A percentile compares a stretch with the other conserved stretches of the same genome.
These are phyloP conservation scores for Rosa multiflora DNA, from an alignment of 306 rosid genomes.

Conservation along the genomic window DNA sequence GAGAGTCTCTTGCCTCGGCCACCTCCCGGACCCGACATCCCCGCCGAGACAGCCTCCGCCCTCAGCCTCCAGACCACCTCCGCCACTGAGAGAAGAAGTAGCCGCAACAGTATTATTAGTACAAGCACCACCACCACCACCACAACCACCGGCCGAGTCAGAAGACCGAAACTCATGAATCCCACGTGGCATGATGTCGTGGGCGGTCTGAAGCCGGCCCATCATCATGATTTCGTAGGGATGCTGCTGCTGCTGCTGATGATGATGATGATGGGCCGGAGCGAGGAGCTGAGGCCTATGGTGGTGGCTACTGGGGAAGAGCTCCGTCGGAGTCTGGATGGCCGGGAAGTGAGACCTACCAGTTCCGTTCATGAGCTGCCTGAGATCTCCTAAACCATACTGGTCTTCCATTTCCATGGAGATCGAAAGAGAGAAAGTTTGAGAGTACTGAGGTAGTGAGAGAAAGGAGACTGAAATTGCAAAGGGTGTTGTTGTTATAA, in stretches of 20 bases:
- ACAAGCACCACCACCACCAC: not conserved
- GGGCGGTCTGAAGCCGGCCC: slow-evolving; percentile 50
- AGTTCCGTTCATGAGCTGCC: slow-evolving; percentile 50
- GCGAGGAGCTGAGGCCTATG: slow-evolving; percentile 37
- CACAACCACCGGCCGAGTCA: slow-evolving; percentile 26
- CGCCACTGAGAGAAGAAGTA: slow-evolving; percentile 48
- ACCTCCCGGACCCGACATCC: slow-evolving; percentile 67
- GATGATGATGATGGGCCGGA: slow-evolving; percentile 14
- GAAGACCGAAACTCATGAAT: slow-evolving; percentile 48
- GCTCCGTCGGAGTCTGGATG: slow-evolving; percentile 41
- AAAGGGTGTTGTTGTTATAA: slow-evolving; percentile 4
- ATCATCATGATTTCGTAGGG: slow-evolving; percentile 71
- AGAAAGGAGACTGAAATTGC: slow-evolving; percentile 5
- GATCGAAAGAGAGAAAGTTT: not conserved
- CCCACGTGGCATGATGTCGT: slow-evolving; percentile 45
- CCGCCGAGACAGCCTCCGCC: slow-evolving; percentile 40
- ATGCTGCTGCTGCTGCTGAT: slow-evolving; percentile 11
- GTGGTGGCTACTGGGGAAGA: slow-evolving; percentile 49
- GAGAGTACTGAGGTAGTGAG: not conserved
- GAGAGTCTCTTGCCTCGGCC: slow-evolving; percentile 98
- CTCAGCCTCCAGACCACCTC: slow-evolving; percentile 57
- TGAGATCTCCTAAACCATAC: slow-evolving; percentile 52
- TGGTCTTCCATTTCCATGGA: slow-evolving; percentile 76
- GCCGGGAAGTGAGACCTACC: slow-evolving; percentile 44
- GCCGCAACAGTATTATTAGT: slow-evolving; percentile 33